Conservation (phyloP, 2,329 filamentous ascomycete genomes). For the Diaporthe australafricana region DNA sequence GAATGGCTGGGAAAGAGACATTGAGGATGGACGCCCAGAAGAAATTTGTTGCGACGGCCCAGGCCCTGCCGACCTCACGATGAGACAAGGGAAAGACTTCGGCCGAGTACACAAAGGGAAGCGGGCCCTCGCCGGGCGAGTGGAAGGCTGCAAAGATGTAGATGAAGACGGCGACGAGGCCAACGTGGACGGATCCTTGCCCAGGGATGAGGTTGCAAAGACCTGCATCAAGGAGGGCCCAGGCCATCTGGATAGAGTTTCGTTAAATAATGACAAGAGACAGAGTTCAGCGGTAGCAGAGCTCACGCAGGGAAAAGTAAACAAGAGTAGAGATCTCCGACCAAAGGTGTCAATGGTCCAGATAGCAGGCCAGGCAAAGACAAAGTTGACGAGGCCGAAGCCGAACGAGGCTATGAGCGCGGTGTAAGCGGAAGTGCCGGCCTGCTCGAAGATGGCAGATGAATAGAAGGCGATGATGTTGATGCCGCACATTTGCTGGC, state of each 20-base stretch:
- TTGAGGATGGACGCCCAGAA: slow-evolving; percentile 69
- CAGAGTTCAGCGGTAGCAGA: too few relatives aligned
- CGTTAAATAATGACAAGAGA: neutral
- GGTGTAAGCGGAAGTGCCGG: slow-evolving; percentile 52
- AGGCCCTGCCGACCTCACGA: slow-evolving; percentile 78
- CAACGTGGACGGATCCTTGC: slow-evolving; percentile 47
- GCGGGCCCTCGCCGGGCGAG: slow-evolving; percentile 68
- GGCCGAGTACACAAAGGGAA: slow-evolving; percentile 76
- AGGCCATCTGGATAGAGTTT: slow-evolving; percentile 58
- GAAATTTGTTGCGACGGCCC: slow-evolving; percentile 74
- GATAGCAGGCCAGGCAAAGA: slow-evolving; percentile 75
- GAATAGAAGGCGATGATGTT: slow-evolving; percentile 64
- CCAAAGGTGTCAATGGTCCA: slow-evolving; percentile 77
- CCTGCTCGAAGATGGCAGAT: slow-evolving; percentile 57
- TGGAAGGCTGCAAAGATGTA: slow-evolving; percentile 47
- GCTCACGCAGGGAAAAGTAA: slow-evolving; percentile 73
- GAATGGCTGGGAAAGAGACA: slow-evolving; percentile 73
- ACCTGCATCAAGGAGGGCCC: slow-evolving; percentile 68
- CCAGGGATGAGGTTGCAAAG: slow-evolving; percentile 61
- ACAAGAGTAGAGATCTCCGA: slow-evolving; percentile 69
- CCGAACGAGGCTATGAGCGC: slow-evolving; percentile 57
- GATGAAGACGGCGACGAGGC: slow-evolving; percentile 60
- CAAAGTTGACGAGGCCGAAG: slow-evolving; percentile 68
- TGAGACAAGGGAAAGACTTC: slow-evolving; percentile 79
- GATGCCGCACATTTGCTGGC: slow-evolving; percentile 71